A percentile compares a stretch with the other conserved stretches of the same genome.
These are phyloP conservation scores for Hypomontagnella submonticulosa DNA, from an alignment of 495 filamentous ascomycete species.

Conservation along the genomic window DNA sequence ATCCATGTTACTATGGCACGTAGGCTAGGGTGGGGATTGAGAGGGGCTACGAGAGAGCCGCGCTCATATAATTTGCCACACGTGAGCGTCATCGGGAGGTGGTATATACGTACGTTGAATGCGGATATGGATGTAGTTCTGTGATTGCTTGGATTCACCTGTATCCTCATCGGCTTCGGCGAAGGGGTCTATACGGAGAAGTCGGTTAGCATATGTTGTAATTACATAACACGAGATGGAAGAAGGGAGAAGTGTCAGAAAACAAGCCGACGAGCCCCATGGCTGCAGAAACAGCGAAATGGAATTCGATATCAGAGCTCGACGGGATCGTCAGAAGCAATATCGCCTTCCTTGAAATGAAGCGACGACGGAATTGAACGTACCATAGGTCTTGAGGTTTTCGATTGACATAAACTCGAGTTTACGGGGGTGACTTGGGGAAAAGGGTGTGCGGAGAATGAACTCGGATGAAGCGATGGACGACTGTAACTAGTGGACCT, in stretches of 20 bases:
- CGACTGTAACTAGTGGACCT: constrained; percentile 49
- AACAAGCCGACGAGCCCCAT: not conserved
- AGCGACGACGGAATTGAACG: constrained; percentile 58
- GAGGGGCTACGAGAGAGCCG: not conserved
- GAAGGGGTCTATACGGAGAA: constrained; percentile 85
- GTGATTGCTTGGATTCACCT: constrained; percentile 86
- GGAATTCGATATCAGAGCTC: not conserved
- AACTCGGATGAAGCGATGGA: constrained; percentile 56
- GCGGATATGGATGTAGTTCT: constrained; percentile 99
- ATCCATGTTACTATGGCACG: not conserved
- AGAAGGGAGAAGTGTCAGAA: constrained; percentile 24
- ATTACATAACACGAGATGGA: not conserved
- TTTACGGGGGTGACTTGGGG: constrained; percentile 60
- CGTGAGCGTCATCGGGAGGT: not conserved
- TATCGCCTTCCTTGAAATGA: not conserved
- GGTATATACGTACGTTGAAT: constrained; percentile 87
- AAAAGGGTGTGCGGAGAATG: constrained; percentile 53
- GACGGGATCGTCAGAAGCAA: no score
- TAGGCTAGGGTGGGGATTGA: constrained; percentile 1
- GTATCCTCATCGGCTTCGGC: constrained; percentile 99
- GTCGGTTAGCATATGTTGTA: constrained; percentile 29
- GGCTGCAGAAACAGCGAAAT: not conserved
- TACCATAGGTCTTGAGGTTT: constrained; percentile 99
- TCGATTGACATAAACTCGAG: constrained; percentile 99
- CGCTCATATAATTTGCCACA: constrained; percentile 15